Evolutionary conservation across 306 rosid genomes (phyloP).

Genomic region (Prinsepia uniflora): DNA sequence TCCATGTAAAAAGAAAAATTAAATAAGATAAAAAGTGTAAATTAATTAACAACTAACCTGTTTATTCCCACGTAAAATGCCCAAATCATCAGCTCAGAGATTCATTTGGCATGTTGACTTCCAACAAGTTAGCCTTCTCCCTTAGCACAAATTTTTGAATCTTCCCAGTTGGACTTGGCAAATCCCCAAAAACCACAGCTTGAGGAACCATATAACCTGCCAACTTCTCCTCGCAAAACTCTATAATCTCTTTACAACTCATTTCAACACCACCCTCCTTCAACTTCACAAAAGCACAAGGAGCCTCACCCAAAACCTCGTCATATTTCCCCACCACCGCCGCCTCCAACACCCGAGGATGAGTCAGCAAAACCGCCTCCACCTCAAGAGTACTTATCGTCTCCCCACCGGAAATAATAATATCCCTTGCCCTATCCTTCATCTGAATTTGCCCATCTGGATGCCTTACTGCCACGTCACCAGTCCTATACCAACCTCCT

Average conservation of each 20-base stretch:
- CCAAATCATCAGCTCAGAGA: background rate
- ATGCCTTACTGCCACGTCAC: conserved; percentile 58
- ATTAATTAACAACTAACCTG: background rate
- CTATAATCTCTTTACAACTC: conserved; percentile 39
- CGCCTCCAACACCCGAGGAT: conserved; percentile 59
- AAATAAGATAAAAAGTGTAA: background rate
- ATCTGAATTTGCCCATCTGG: conserved; percentile 48
- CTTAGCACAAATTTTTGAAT: conserved; percentile 66
- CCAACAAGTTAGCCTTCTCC: conserved; percentile 34
- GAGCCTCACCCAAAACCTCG: conserved; percentile 28
- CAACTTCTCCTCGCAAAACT: conserved; percentile 55
- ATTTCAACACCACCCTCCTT: conserved; percentile 39
- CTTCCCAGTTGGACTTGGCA: conserved; percentile 83
- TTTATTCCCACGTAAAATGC: background rate
- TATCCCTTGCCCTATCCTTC: conserved; percentile 72
- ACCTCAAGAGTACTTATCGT: conserved; percentile 63
- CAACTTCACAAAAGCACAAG: conserved; percentile 57
- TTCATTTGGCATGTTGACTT: background rate
- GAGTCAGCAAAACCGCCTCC: conserved; percentile 63
- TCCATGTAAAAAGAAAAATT: background rate
- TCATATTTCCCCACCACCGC: conserved; percentile 66
- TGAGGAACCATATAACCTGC: conserved; percentile 61
- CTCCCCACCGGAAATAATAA: conserved; percentile 36
- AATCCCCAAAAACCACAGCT: conserved; percentile 58
- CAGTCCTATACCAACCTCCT: conserved; percentile 77